Evolutionary conservation across 768 basidiomycete genomes (phyloP).

Genomic region (Suillus clintonianus): DNA sequence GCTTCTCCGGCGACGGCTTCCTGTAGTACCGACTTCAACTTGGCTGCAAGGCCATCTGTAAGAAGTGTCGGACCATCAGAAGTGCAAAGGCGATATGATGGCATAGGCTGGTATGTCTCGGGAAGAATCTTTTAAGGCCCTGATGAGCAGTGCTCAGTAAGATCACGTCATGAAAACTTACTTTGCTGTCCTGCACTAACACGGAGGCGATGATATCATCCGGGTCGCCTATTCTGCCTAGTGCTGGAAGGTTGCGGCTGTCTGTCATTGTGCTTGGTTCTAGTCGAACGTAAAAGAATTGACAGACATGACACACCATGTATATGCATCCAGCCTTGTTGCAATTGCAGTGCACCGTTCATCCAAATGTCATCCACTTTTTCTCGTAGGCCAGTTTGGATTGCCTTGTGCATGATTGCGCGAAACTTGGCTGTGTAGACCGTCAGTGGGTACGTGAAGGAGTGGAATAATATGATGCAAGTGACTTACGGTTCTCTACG

Average conservation of each 20-base stretch:
- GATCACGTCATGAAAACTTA: conserved; percentile 22
- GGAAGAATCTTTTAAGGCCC: conserved; percentile 51
- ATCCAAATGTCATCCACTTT: conserved; percentile 65
- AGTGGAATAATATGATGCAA: background rate
- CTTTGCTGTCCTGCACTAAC: conserved; percentile 68
- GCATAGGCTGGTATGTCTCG: conserved; percentile 83
- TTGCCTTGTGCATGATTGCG: conserved; percentile 57
- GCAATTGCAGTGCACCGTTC: conserved; percentile 64
- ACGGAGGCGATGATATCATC: conserved; percentile 85
- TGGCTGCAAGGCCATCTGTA: conserved; percentile 62
- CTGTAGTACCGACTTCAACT: conserved; percentile 45
- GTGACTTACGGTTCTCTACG: conserved; percentile 62
- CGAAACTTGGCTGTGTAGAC: conserved; percentile 49
- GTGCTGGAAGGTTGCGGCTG: conserved; percentile 69
- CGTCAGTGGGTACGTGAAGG: background rate
- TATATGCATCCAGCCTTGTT: conserved; percentile 87
- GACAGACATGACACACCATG: conserved; percentile 42
- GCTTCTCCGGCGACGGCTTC: conserved; percentile 34
- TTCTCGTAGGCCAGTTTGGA: conserved; percentile 55
- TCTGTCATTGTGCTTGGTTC: conserved; percentile 42
- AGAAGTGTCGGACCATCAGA: conserved; percentile 69
- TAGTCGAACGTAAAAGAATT: background rate
- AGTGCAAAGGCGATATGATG: conserved; percentile 80
- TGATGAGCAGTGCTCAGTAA: background rate
- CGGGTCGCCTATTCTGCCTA: conserved; percentile 77